These are phyloP conservation scores for Pezicula neosporulosa DNA, from an alignment of 2,329 filamentous ascomycete genomes.

Conservation along the genomic window DNA sequence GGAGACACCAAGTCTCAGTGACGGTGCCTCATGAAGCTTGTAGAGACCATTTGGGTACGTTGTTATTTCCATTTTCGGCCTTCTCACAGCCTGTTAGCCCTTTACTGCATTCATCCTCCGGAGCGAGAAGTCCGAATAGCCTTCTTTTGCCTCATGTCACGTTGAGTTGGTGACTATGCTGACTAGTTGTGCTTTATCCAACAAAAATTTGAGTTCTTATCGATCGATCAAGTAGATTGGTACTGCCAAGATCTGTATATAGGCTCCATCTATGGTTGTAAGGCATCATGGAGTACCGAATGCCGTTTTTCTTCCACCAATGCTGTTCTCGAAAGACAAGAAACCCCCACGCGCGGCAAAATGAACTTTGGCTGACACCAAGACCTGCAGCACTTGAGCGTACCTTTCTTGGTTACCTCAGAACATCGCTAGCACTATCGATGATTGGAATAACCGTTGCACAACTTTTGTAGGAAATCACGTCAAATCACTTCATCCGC, in stretches of 20 bases:
- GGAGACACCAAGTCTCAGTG: conserved; percentile 45
- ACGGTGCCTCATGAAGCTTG: conserved; percentile 45
- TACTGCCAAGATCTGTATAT: too few relatives aligned
- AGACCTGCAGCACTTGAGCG: conserved; percentile 60
- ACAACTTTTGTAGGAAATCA: conserved; percentile 54
- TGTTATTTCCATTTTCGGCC: conserved; percentile 7
- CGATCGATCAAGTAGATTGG: too few relatives aligned
- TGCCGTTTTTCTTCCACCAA: not conserved
- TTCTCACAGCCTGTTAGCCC: conserved; percentile 8
- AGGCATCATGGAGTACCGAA: not conserved
- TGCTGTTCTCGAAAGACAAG: not conserved
- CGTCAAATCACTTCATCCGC: conserved; percentile 6
- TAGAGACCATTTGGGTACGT: conserved; percentile 54
- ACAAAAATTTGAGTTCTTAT: too few relatives aligned
- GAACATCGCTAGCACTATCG: conserved; percentile 66
- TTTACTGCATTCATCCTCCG: not conserved
- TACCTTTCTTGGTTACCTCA: conserved; percentile 70
- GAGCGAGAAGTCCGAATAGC: not conserved
- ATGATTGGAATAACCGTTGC: conserved; percentile 63
- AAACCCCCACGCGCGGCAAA: not conserved
- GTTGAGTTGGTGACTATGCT: not conserved
- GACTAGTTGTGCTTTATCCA: too few relatives aligned
- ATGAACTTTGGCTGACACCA: not conserved
- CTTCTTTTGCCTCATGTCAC: not conserved
- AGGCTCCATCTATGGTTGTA: too few relatives aligned